Evolutionary conservation across 1,284 basidiomycete species (phyloP).

Genomic region (Peniophora sp.): DNA sequence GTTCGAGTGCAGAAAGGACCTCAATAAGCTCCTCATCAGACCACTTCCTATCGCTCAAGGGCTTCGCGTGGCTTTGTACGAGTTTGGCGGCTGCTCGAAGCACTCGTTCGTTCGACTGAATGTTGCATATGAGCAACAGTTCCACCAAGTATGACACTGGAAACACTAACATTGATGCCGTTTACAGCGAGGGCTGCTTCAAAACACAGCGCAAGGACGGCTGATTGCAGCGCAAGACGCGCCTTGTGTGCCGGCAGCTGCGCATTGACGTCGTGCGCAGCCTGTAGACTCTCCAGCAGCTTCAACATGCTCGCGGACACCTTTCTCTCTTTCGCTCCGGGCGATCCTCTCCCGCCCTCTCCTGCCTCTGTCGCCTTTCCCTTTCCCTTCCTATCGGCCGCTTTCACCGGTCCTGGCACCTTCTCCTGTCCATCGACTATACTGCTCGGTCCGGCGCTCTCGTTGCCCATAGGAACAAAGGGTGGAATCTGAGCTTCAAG

Average conservation of each 20-base stretch:
- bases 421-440: too few species aligned
- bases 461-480: too few species aligned
- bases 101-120: slow-evolving; percentile 46
- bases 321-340: slow-evolving; percentile 51
- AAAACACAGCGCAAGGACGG: too few species aligned
- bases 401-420: neutral
- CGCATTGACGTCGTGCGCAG: slow-evolving; percentile 31
- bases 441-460: too few species aligned
- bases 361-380: slow-evolving; percentile 3
- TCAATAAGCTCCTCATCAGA: slow-evolving; percentile 50
- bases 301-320: slow-evolving; percentile 59
- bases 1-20: slow-evolving; percentile 59
- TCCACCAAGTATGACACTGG: slow-evolving; percentile 60
- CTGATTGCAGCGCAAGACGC: too few species aligned
- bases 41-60: slow-evolving; percentile 43
- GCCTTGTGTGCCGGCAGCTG: too few species aligned
- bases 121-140: slow-evolving; percentile 47
- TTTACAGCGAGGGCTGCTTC: too few species aligned
- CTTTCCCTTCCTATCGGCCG: neutral
- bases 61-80: slow-evolving; percentile 32
- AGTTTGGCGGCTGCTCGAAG: slow-evolving; percentile 57
- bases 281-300: slow-evolving; percentile 41
- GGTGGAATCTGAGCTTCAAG: slow-evolving; percentile 38
- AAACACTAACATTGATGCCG: slow-evolving; percentile 56
- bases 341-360: slow-evolving; percentile 24